phyloP scores from a whole-genome alignment of 2,329 filamentous ascomycete species.

The Epichloe gansuensis region DNA sequence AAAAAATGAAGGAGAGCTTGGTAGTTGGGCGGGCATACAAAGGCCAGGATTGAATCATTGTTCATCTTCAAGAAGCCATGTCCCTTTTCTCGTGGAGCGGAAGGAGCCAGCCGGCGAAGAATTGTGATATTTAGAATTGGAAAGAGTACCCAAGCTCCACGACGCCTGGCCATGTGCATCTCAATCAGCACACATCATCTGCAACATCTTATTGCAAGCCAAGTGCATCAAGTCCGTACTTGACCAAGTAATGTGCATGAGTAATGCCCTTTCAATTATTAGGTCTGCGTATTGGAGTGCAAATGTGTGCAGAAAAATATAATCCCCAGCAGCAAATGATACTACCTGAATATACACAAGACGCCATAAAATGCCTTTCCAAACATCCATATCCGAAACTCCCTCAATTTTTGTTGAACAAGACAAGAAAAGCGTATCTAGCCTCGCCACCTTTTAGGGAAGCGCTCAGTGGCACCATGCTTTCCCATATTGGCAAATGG shows the following conservation, averaged over 20 bases:
- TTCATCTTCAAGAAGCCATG: background rate
- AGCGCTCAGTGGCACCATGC: conserved; percentile 27
- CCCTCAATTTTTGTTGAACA: background rate
- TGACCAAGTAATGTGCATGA: no score
- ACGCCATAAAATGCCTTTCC: conserved; percentile 3
- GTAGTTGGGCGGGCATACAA: background rate
- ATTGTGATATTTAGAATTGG: background rate
- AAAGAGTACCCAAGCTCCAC: background rate
- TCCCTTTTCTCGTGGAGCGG: background rate
- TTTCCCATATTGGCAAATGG: conserved; percentile 27
- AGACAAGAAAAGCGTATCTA: background rate
- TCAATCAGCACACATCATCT: background rate
- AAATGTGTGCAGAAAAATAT: background rate
- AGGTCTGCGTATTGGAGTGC: background rate
- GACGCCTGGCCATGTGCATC: no score
- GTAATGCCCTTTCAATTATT: no score
- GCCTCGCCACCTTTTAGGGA: conserved; percentile 16
- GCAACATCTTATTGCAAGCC: background rate
- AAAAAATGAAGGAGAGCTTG: background rate
- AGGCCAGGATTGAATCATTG: background rate
- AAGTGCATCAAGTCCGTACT: background rate
- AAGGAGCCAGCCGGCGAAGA: background rate
- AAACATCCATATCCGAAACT: background rate
- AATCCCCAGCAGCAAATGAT: background rate
- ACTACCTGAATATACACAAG: background rate